Percentiles rank a stretch among this genome's conserved stretches.
Evolutionary conservation across 2,329 filamentous ascomycete species (phyloP).

Genomic region (Fusarium sororula): DNA sequence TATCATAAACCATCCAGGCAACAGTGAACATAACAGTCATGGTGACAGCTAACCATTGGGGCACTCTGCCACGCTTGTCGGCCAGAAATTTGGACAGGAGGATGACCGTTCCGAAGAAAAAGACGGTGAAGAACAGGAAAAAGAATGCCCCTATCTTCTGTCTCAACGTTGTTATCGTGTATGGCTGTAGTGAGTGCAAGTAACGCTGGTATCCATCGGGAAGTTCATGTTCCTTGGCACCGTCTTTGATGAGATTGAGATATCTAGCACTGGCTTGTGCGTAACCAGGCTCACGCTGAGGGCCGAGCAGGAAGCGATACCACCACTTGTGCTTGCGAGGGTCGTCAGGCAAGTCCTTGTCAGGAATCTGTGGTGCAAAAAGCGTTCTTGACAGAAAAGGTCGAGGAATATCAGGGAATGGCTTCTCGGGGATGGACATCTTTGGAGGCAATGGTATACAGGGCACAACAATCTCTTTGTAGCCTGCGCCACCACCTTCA

Average conservation of each 20-base stretch:
- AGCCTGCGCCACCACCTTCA: conserved; percentile 87
- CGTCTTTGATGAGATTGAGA: conserved; percentile 79
- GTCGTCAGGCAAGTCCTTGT: conserved; percentile 43
- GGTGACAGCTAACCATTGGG: conserved; percentile 69
- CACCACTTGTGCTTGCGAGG: conserved; percentile 55
- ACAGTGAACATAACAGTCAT: conserved; percentile 62
- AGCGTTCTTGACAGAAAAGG: conserved; percentile 88
- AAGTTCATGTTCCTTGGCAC: conserved; percentile 81
- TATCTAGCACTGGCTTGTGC: conserved; percentile 88
- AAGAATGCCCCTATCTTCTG: conserved; percentile 73
- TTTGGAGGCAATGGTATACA: conserved; percentile 75
- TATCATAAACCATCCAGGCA: conserved; percentile 58
- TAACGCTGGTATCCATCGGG: conserved; percentile 81
- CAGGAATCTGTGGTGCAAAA: conserved; percentile 69
- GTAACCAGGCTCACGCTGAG: conserved; percentile 71
- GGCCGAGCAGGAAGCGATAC: conserved; percentile 55
- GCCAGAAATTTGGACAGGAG: conserved; percentile 57
- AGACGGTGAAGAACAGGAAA: conserved; percentile 65
- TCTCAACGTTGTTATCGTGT: conserved; percentile 70
- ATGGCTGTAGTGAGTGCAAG: conserved; percentile 74
- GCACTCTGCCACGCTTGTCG: conserved; percentile 73
- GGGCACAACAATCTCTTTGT: conserved; percentile 82
- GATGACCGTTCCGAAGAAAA: conserved; percentile 66
- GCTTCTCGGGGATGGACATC: conserved; percentile 69
- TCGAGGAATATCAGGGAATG: conserved; percentile 59